A percentile compares a stretch with the other conserved stretches of the same genome.
These are phyloP conservation scores for Ophiosphaerella korrae DNA, from an alignment of 2,329 filamentous ascomycete genomes.

Conservation along the genomic window DNA sequence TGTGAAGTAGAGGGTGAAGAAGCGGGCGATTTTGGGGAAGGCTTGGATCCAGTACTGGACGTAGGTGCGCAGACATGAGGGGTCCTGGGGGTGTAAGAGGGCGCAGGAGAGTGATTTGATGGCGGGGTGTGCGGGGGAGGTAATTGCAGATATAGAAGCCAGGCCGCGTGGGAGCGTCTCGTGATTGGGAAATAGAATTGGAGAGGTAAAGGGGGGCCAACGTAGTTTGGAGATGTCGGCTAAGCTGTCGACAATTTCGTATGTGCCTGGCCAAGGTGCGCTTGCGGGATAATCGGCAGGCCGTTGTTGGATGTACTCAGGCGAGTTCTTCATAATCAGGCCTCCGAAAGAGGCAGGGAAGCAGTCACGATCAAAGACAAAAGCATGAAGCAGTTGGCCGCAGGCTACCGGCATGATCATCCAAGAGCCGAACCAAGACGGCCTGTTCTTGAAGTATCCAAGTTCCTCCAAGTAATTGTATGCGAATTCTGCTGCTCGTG, in stretches of 20 bases:
- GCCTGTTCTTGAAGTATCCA: conserved; percentile 67
- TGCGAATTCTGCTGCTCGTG: conserved; percentile 80
- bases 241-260: conserved; percentile 79
- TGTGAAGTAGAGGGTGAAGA: conserved; percentile 77
- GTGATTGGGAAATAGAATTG: conserved; percentile 79
- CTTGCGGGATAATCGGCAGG: conserved; percentile 70
- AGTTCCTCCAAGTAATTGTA: conserved; percentile 84
- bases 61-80: conserved; percentile 86
- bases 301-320: conserved; percentile 76
- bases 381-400: conserved; percentile 57
- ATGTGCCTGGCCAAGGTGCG: conserved; percentile 74
- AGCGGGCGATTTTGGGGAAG: conserved; percentile 77
- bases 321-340: conserved; percentile 73
- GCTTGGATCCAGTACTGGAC: conserved; percentile 84
- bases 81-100: conserved; percentile 82
- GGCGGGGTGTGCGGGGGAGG: conserved; percentile 82
- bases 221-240: conserved; percentile 78
- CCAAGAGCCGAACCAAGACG: conserved; percentile 66
- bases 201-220: conserved; percentile 88
- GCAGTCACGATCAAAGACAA: conserved; percentile 58
- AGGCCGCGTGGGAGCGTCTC: conserved; percentile 69
- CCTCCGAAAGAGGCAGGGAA: conserved; percentile 62
- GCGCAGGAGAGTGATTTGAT: conserved; percentile 88
- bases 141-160: conserved; percentile 74
- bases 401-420: conserved; percentile 56